Percentiles rank a stretch among this genome's conserved stretches.
phyloP scores from a whole-genome alignment of 108 stramenopile species.

The Heterococcus sp. region DNA sequence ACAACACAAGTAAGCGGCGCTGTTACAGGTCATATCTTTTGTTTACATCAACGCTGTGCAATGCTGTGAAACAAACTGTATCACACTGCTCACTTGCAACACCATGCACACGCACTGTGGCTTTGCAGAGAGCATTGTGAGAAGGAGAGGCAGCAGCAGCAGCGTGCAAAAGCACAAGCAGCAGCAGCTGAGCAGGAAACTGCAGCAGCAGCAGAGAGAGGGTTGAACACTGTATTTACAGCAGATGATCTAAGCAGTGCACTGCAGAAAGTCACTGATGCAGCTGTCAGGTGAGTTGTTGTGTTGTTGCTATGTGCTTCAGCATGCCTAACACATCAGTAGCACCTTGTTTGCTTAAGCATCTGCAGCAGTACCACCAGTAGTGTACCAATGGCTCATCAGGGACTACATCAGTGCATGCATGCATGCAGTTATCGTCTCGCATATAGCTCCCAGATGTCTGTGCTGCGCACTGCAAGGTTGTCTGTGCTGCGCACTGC shows the following conservation, averaged over 20 bases:
- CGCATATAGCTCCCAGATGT: background rate
- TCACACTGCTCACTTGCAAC: background rate
- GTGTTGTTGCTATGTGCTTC: background rate
- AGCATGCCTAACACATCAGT: no score
- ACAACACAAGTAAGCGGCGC: background rate
- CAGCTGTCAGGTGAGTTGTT: constrained; percentile 4
- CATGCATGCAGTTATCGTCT: background rate
- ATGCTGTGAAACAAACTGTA: background rate
- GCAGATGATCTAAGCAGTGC: constrained; percentile 16
- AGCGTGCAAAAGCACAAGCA: background rate
- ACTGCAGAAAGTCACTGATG: constrained; percentile 27
- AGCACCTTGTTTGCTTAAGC: background rate
- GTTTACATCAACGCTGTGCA: background rate
- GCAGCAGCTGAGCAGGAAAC: background rate
- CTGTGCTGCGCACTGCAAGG: background rate
- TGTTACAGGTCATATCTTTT: background rate
- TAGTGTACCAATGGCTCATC: background rate
- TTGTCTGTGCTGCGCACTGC: no score
- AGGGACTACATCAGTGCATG: background rate
- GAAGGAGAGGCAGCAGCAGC: background rate
- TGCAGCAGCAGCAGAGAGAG: background rate
- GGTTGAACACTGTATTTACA: background rate
- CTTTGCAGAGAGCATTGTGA: background rate
- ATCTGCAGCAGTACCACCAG: background rate
- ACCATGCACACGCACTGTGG: background rate